Evolutionary conservation across 2,329 filamentous ascomycete species (phyloP).

Genomic region (Akanthomyces lecanii): DNA sequence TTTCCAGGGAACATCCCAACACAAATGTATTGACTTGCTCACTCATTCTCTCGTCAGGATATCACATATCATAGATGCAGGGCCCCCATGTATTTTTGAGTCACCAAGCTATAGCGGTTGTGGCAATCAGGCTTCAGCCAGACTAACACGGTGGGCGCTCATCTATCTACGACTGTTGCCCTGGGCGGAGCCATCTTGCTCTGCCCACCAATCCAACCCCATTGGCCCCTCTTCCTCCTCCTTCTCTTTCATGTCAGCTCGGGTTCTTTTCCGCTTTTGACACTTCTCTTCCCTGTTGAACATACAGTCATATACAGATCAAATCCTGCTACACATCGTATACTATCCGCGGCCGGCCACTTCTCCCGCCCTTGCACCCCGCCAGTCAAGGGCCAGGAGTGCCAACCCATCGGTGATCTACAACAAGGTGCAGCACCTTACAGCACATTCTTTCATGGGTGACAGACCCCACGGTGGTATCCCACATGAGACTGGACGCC

Average conservation of each 20-base stretch:
- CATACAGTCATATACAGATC: not conserved
- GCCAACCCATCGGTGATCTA: slow-evolving; percentile 3
- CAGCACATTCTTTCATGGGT: not conserved
- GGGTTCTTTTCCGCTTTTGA: slow-evolving; percentile 8
- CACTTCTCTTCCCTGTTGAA: not conserved
- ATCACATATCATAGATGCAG: not conserved
- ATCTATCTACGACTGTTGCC: slow-evolving; percentile 10
- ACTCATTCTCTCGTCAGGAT: not conserved
- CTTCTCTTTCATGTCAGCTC: slow-evolving; percentile 6
- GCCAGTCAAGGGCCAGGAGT: not conserved
- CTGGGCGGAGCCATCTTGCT: slow-evolving; percentile 13
- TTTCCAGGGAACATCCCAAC: not conserved
- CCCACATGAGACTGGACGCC: not conserved
- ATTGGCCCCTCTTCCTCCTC: slow-evolving; percentile 4
- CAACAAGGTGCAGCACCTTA: not conserved
- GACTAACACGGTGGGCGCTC: not conserved
- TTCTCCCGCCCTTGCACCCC: not conserved
- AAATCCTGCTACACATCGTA: not conserved
- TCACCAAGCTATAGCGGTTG: not conserved
- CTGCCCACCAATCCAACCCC: slow-evolving; percentile 9
- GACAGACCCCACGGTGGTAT: not conserved
- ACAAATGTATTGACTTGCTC: not conserved
- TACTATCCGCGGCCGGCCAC: not conserved
- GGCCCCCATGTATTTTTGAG: not conserved
- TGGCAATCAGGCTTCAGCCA: not conserved